Base-by-base conservation (phyloP, 2,329 filamentous ascomycete genomes). In the Colletotrichum neosansevieriae region DNA sequence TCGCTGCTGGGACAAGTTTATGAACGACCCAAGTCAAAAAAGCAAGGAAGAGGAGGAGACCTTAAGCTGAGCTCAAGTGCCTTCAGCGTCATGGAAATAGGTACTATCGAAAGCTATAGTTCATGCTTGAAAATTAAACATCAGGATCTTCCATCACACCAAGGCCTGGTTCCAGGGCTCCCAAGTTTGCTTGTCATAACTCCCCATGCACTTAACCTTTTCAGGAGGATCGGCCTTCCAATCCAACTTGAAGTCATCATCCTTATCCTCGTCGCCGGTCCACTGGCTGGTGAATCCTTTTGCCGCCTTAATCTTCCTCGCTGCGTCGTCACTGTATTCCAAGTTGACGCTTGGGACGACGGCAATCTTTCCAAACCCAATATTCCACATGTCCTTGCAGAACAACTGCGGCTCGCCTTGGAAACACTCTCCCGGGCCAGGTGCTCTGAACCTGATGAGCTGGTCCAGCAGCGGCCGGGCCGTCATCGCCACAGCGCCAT, bases 351-450 rank as follows among this genome's bases (percentile, higher is more conserved):
- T 81, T 0, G 87, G 87, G 10, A 89, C 79, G 0, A 88, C 85
- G 0, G 86, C 86, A 69, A 89, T 86, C 71, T 81, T 86, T 12
- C 82, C 79, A 67, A 81, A 81, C 2, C 85, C 84, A 5, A 74
- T 70, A 13, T 72, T 79, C 85, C 86, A 89, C 71, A 89, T 63
- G 69, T 89, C 87, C 66, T 88, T 89, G 70, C 84, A 85, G 49
- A 89, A 84, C 11, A 88, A 73, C 61, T 83, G 81, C 2, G 87
- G 85, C 73, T 89, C 87, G 3, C 86, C 86, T 69, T 85, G 82
- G 11, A 74, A 78, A 64, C 87, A 89, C 73, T 89, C 87, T 4
- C 74, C 78, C 13, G 72, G 19, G 7, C 58, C 45, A 19, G 61
- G 72, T 1, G 71, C 72, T 1, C 87, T 80, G 72, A 89, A 89